A percentile compares a stretch with the other conserved stretches of the same genome.
phyloP scores from a whole-genome alignment of 805 yeast genomes.

The Yarrowia sp. region DNA sequence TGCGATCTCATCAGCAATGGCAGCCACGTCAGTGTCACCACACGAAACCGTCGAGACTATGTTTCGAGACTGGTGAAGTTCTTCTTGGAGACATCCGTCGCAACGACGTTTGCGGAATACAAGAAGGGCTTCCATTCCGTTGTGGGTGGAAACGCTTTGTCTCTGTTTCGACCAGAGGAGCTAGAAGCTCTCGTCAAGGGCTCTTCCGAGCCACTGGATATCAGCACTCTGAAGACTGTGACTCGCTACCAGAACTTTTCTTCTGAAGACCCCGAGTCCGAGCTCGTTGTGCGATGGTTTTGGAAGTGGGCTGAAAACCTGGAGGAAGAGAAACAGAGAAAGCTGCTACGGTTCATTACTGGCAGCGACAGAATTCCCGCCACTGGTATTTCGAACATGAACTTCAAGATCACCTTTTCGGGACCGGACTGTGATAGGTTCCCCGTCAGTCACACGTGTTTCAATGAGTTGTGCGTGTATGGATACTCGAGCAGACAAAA shows the following conservation, averaged over 20 bases:
- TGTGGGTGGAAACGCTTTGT: conserved; percentile 80
- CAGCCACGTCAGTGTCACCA: conserved; percentile 59
- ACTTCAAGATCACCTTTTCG: conserved; percentile 69
- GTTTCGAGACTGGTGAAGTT: conserved; percentile 68
- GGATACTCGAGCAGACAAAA: conserved; percentile 65
- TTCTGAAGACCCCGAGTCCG: conserved; percentile 53
- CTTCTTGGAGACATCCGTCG: conserved; percentile 63
- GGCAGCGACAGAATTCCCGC: conserved; percentile 95
- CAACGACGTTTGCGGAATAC: conserved; percentile 63
- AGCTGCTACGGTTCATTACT: conserved; percentile 76
- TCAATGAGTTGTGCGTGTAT: conserved; percentile 83
- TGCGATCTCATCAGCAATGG: conserved; percentile 69
- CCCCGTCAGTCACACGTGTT: conserved; percentile 93
- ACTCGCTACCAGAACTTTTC: conserved; percentile 64
- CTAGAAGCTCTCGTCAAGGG: conserved; percentile 82
- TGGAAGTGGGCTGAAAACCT: conserved; percentile 76
- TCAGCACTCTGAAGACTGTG: conserved; percentile 68
- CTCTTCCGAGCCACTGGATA: conserved; percentile 71
- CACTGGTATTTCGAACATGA: conserved; percentile 80
- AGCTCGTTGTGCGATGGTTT: conserved; percentile 71
- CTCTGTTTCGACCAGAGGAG: conserved; percentile 81
- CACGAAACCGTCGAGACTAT: conserved; percentile 64
- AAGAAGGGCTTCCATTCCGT: conserved; percentile 75
- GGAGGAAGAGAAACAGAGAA: conserved; percentile 59
- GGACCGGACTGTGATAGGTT: conserved; percentile 59